These are phyloP conservation scores for Phallus indusiatus DNA, from an alignment of 768 basidiomycete species.

Conservation along the genomic window DNA sequence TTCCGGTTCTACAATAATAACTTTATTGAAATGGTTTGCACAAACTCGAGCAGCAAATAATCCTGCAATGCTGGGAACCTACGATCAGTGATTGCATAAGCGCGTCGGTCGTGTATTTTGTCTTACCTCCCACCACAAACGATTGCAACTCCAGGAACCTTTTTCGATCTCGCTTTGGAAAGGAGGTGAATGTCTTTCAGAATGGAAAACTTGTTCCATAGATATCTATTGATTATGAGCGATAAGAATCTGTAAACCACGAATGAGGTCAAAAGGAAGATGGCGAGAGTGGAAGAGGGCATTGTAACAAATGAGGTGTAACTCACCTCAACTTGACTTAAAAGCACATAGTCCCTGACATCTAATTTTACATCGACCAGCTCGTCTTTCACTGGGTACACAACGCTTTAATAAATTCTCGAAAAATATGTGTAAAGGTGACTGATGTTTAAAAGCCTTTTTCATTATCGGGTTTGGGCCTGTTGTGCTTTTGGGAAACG, in stretches of 20 bases:
- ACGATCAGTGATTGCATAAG: neutral
- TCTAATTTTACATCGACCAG: too few species aligned
- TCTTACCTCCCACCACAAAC: conserved; percentile 6
- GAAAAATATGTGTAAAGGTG: too few species aligned
- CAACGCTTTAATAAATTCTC: too few species aligned
- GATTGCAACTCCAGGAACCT: neutral
- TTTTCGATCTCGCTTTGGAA: neutral
- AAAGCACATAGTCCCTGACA: too few species aligned
- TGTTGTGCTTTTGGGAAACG: too few species aligned
- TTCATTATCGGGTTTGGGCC: too few species aligned
- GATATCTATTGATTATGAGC: neutral
- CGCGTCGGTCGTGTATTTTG: neutral
- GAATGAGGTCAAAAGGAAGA: neutral
- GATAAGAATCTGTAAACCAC: neutral
- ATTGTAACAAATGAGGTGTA: too few species aligned
- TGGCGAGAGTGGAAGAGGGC: too few species aligned
- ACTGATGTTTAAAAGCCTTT: too few species aligned
- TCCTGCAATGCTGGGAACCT: conserved; percentile 12
- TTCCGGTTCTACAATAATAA: conserved; percentile 14
- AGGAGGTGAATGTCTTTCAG: neutral
- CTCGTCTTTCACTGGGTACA: too few species aligned
- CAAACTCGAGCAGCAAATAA: conserved; percentile 12
- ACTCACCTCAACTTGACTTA: too few species aligned
- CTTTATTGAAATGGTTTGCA: conserved; percentile 10
- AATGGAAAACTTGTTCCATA: neutral